Evolutionary conservation across 257 asterid species (phyloP), one percentile per base, ranked within the genome.

Genomic region (Ajuga chamaepitys): DNA sequence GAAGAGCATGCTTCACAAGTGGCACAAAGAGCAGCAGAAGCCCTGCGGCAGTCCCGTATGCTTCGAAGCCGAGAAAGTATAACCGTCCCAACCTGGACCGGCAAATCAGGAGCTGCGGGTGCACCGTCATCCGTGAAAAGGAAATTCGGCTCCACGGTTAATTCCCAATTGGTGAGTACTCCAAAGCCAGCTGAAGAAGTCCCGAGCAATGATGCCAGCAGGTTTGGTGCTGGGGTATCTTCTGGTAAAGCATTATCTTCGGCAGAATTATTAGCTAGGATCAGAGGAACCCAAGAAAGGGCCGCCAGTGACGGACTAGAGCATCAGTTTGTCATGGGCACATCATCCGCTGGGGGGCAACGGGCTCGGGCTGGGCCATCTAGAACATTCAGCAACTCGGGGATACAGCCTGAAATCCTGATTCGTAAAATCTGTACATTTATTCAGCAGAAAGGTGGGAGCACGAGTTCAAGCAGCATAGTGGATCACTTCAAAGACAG

Each of bases 1-100:
- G 99, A 93, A 58, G 91, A 83, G 69, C 87, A 88, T 17, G 99
- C 99, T 68, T 83, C 95, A 18, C 79, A 70, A 70, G 96, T 93
- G 53, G 99, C 97, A 55, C 96, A 86, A 70, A 81, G 94, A 85
- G 99, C 99, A 3, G 91, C 99, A 26, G 97, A 93, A 76, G 99
- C 99, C 70, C 58, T 93, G 71, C 91, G 88, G 7, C 95, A 88
- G 62, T 93, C 99, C 20, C 81, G 99, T 46, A 86, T 93, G 82
- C 86, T 89, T 57, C 83, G 99, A 46, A 81, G 86, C 73, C 88
- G 80, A 70, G 97, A 93, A 68, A 79, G 88, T 66, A 79, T 93
- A 62, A 66, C 86, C 20, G 80, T 86, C 63, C 99, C 99, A 42
- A 93, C 99, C 3, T 93, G 99, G 99, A 93, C 99, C 0, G 99